phyloP scores from a whole-genome alignment of 164 flowering plant species.

The Santalum album region DNA sequence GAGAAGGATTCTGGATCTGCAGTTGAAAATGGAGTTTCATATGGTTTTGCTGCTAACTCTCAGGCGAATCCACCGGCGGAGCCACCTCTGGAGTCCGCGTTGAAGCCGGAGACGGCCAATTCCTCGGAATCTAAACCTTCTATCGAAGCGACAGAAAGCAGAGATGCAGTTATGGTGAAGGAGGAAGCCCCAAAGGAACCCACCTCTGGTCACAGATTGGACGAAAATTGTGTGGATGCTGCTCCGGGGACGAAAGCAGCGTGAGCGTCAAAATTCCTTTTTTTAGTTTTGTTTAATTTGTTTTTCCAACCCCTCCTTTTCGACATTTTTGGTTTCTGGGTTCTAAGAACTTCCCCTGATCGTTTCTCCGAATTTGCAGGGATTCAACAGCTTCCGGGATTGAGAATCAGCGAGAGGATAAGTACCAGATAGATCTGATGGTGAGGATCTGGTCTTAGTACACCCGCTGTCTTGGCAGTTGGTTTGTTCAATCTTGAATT shows the following conservation, averaged over 20 bases:
- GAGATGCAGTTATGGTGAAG: conserved; percentile 10
- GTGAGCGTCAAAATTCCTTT: conserved; percentile 27
- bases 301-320: not conserved
- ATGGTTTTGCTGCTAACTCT: conserved; percentile 25
- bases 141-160: conserved; percentile 26
- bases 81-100: conserved; percentile 16
- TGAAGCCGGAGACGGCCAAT: conserved; percentile 23
- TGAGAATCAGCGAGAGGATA: conserved; percentile 46
- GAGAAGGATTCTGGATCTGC: conserved; percentile 39
- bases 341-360: not conserved
- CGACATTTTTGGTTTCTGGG: not conserved
- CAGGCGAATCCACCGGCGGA: conserved; percentile 10
- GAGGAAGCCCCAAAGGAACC: conserved; percentile 41
- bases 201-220: conserved; percentile 15
- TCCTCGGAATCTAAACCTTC: conserved; percentile 24
- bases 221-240: conserved; percentile 24
- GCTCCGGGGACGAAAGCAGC: conserved; percentile 19
- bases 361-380: conserved; percentile 20
- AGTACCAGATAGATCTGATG: conserved; percentile 91
- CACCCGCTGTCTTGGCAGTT: not conserved
- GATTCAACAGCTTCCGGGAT: conserved; percentile 16
- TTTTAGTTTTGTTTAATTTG: not conserved
- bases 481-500: conserved; percentile 1
- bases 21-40: conserved; percentile 31
- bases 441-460: conserved; percentile 27